Conservation (phyloP, 805 yeast genomes). For the Pichia cephalocereana region DNA sequence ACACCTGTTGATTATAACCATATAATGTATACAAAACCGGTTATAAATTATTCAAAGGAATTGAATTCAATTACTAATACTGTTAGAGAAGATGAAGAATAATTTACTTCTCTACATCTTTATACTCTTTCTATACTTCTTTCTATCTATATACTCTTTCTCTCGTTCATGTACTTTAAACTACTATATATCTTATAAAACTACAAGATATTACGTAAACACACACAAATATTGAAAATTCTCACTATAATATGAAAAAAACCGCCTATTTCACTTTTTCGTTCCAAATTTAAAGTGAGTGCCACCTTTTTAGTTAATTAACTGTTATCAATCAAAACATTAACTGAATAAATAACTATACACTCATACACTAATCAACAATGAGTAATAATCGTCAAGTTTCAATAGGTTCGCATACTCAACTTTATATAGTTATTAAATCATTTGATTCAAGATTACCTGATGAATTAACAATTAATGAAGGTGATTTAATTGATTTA, state of each 20-base stretch:
- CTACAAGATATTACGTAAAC: too few species aligned
- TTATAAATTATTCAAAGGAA: slow-evolving; percentile 12
- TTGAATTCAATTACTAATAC: slow-evolving; percentile 12
- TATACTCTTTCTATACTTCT: too few species aligned
- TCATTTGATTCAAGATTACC: slow-evolving; percentile 81
- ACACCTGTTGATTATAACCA: slow-evolving; percentile 27
- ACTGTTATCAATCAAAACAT: too few species aligned
- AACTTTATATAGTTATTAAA: slow-evolving; percentile 54
- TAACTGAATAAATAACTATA: too few species aligned
- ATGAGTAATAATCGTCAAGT: neutral
- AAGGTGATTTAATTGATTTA: slow-evolving; percentile 83
- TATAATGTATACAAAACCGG: neutral
- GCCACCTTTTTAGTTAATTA: too few species aligned
- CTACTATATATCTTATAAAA: too few species aligned
- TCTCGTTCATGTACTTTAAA: too few species aligned
- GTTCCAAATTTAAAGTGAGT: too few species aligned
- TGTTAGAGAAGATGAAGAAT: slow-evolving; percentile 4
- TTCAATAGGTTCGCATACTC: slow-evolving; percentile 2
- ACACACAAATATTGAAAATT: too few species aligned
- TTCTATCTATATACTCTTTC: too few species aligned
- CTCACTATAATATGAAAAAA: too few species aligned
- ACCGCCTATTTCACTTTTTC: too few species aligned
- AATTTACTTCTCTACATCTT: neutral
- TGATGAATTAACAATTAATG: slow-evolving; percentile 73
- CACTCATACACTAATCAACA: neutral